Base-by-base conservation (phyloP, 306 rosid genomes). In the Cyamopsis tetragonoloba region DNA sequence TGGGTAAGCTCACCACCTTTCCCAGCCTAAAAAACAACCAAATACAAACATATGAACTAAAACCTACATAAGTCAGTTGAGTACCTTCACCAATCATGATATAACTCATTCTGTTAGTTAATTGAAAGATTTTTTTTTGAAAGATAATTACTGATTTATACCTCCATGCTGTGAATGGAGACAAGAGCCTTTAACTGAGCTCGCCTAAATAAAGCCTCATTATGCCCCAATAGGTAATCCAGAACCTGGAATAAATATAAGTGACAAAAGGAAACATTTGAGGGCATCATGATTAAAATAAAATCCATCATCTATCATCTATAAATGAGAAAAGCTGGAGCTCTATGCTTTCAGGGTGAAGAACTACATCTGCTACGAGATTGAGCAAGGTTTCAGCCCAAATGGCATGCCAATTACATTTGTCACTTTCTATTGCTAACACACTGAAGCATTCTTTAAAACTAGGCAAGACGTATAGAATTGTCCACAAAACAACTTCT, bases 1-100 rank as follows among this genome's bases (percentile, higher is more conserved):
- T 95, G 99, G 55, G 99, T 88, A 61, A 95, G 97, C 67, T 95
- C 99, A 15, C 99, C 99, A n/a, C 99, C 99, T 76, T 95, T 88
- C 63, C 99, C 99, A 38, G 96, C 99, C 99, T 93, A 67, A 44
- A n/a, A 14, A 72, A 46, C 38, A 62, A 62, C 61, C 37, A 79
- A 60, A 71, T 60, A 67, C 46, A 60, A 55, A 47, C 24, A 49
- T 53, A 69, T 31, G 23, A 38, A 60, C 30, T 18, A 15, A 54
- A 23, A 35, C 11, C 32, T 5, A 30, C 51, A 26, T 4, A 28
- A 13, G 3, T 48, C 22, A n/a, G 49, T 35, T 15, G 28, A 46
- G 49, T 46, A 56, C 12, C 57, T 80, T 76, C 47, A 42, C 37
- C 38, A 53, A 49, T 62, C 32, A 50, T 9, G 24, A 65, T 46